These are phyloP conservation scores for Agroathelia rolfsii DNA, from an alignment of 1,284 basidiomycete species.

Conservation along the genomic window DNA sequence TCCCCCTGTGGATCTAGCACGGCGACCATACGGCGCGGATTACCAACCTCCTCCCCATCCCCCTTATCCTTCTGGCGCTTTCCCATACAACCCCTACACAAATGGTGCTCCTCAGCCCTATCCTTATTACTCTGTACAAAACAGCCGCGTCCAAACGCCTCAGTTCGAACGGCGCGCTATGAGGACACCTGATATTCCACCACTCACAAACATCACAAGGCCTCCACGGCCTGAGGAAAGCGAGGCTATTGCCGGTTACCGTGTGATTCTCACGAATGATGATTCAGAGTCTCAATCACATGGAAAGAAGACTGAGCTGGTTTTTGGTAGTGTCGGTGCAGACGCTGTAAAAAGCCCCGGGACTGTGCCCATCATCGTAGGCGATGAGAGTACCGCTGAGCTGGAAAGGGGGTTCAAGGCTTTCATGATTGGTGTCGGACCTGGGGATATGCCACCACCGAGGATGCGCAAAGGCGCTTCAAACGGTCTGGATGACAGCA, in stretches of 20 bases:
- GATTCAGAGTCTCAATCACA: slow-evolving; percentile 17
- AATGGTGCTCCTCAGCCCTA: slow-evolving; percentile 3
- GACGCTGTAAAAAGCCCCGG: slow-evolving; percentile 19
- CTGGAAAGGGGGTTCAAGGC: slow-evolving; percentile 23
- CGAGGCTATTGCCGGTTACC: slow-evolving; percentile 16
- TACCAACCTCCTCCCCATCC: no score
- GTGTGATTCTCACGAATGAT: slow-evolving; percentile 9
- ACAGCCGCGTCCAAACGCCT: slow-evolving; percentile 10
- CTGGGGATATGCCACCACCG: slow-evolving; percentile 29
- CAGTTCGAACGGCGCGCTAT: no score
- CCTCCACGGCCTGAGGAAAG: slow-evolving; percentile 18
- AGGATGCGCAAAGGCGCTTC: slow-evolving; percentile 25
- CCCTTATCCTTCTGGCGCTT: no score
- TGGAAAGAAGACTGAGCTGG: slow-evolving; percentile 21
- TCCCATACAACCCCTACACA: slow-evolving; percentile 17
- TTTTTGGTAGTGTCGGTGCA: slow-evolving; percentile 46
- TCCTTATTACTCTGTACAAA: slow-evolving; percentile 3
- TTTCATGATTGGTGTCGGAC: slow-evolving; percentile 37
- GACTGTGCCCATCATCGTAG: slow-evolving; percentile 19
- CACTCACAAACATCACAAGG: slow-evolving; percentile 9
- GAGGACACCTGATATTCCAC: no score
- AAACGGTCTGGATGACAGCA: slow-evolving; percentile 12
- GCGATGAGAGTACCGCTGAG: slow-evolving; percentile 7
- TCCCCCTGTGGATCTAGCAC: no score
- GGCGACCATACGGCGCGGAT: no score